These are phyloP conservation scores for Pythium chondricola DNA, from an alignment of 352 stramenopile genomes.

Conservation along the genomic window DNA sequence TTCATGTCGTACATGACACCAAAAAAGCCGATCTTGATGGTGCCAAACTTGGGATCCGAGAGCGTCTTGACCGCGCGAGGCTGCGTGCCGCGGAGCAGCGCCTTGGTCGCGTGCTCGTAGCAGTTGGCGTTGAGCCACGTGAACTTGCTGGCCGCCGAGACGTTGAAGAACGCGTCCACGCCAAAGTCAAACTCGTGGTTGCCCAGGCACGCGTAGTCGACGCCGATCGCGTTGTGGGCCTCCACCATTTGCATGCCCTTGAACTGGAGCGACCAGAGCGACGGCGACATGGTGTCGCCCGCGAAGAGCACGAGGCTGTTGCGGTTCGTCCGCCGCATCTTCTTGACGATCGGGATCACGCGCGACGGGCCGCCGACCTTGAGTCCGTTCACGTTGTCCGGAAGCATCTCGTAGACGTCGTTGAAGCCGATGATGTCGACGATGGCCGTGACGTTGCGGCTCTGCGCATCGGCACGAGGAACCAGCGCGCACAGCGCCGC, in stretches of 20 bases:
- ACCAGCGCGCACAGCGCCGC: no score
- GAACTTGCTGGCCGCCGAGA: conserved; percentile 17
- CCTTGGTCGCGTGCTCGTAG: conserved; percentile 17
- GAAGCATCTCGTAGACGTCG: conserved; percentile 24
- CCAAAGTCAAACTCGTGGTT: conserved; percentile 31
- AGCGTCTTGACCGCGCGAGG: conserved; percentile 17
- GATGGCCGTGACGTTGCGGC: conserved; percentile 8
- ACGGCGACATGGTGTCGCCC: conserved; percentile 28
- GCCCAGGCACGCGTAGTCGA: conserved; percentile 23
- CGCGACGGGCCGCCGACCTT: conserved; percentile 24
- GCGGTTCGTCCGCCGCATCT: conserved; percentile 15
- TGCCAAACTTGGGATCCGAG: conserved; percentile 9
- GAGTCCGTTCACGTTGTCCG: conserved; percentile 10
- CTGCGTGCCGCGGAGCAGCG: conserved; percentile 18
- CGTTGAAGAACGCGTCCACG: conserved; percentile 27
- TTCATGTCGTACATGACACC: conserved; percentile 34
- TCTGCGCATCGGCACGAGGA: no score
- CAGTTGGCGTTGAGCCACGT: conserved; percentile 28
- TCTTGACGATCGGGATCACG: conserved; percentile 21
- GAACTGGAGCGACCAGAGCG: conserved; percentile 26
- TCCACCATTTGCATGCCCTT: conserved; percentile 28
- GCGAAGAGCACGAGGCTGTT: conserved; percentile 25
- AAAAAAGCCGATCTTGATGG: conserved; percentile 22
- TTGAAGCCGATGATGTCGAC: conserved; percentile 21
- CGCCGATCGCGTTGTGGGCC: conserved; percentile 22